Evolutionary conservation across 495 filamentous ascomycete species (phyloP), one percentile per base, ranked within the genome.

Genomic region (Xylaria acuta): DNA sequence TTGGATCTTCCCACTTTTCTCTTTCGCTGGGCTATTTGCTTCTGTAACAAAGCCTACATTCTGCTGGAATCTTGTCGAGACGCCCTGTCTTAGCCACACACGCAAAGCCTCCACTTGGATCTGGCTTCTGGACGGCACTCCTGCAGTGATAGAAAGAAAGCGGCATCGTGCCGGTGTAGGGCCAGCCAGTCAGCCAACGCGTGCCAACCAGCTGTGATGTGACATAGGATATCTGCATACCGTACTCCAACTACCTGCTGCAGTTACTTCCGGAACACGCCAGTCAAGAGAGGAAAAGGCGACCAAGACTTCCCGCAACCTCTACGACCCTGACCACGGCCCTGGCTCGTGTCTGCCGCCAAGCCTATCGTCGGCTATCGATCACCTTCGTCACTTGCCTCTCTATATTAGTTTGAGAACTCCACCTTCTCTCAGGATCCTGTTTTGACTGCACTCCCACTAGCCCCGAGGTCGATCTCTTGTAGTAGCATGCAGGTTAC

Each of bases 401-500:
- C 32, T 49, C 20, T 49, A 53, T 45, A 62, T 36, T 60, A 45
- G 53, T 47, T 20, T 49, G 40, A 56, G 34, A 34, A 62, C 59
- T 53, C 58, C 40, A 65, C 38, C 63, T 30, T 1, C 27, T 25
- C 47, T 34, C 5, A 5, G 43, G n/a, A 9, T 38, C n/a, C 34
- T 45, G 47, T 36, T 60, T 64, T 45, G 59, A 49, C 32, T 12
- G 27, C 20, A 64, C 34, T 36, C 56, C 20, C 34, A 64, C 25
- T 11, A 7, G n/a, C 18, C 20, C 36, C 36, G 32, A 27, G 41
- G 34, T 7, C n/a, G 30, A 11, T 43, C 43, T 49, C 9, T 38
- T 4, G 32, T 49, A 1, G 22, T 34, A 71, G 54, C 34, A 77
- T 75, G 74, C 73, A 75, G 54, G 30, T 76, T 45, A 76, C 67